Conservation (phyloP, 768 basidiomycete species). For the Galerina sulciceps region DNA sequence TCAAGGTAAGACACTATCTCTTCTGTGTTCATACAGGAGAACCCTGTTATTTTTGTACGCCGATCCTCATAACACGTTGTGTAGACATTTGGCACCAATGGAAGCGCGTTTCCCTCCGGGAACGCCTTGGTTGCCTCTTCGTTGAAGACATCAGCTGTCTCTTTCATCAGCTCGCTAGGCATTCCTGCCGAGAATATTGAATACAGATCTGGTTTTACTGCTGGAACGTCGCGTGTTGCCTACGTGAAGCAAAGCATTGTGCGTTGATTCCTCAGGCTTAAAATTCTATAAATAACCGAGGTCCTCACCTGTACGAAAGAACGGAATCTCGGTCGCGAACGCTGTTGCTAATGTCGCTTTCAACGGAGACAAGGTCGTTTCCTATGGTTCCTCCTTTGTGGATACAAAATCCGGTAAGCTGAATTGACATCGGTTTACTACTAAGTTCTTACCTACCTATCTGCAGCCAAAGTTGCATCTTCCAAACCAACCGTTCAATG, state of each 20-base stretch:
- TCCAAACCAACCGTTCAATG: slow-evolving; percentile 37
- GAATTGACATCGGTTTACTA: neutral
- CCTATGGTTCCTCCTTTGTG: slow-evolving; percentile 36
- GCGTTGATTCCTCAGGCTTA: neutral
- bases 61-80: neutral
- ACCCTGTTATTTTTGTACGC: neutral
- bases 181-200: slow-evolving; percentile 11
- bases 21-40: too few species aligned
- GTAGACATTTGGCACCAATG: slow-evolving; percentile 13
- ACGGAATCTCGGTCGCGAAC: slow-evolving; percentile 36
- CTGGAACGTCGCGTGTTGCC: slow-evolving; percentile 21
- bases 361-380: slow-evolving; percentile 30
- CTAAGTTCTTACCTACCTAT: neutral
- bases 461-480: slow-evolving; percentile 28
- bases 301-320: slow-evolving; percentile 18
- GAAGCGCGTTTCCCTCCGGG: neutral
- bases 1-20: slow-evolving; percentile 24
- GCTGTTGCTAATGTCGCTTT: slow-evolving; percentile 40
- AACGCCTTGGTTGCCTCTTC: neutral
- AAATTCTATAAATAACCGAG: neutral
- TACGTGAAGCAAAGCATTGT: slow-evolving; percentile 31
- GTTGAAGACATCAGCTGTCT: slow-evolving; percentile 16
- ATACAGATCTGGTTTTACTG: slow-evolving; percentile 21
- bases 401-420: slow-evolving; percentile 24
- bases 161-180: slow-evolving; percentile 19